Evolutionary conservation across 2,329 filamentous ascomycete species (phyloP), one percentile per base, ranked within the genome.

Genomic region (Phoma sp.): DNA sequence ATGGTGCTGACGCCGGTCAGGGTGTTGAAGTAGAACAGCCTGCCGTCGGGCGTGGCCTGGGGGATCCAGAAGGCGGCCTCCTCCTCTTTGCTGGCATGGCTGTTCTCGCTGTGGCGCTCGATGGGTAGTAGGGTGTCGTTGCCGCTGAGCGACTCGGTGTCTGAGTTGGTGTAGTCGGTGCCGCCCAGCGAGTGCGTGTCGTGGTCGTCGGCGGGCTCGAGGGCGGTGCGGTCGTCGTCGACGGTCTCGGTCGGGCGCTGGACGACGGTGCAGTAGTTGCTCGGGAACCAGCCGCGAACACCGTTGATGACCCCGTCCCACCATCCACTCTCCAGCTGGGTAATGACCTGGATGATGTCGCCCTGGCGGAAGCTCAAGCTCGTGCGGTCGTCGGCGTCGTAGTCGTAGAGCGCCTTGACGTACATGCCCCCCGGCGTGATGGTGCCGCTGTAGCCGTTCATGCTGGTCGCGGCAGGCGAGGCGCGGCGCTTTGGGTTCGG

Each of bases 261-360:
- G 67, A 98, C 89, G 61, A 95, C 87, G 63, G 92, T 88, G 80
- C 95, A 98, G 79, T 99, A 99, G 77, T 99, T 99, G 82, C 94
- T 98, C 33, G 95, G 95, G 76, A 99, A 99, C 95, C 95, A 99
- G 74, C 95, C 95, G 73, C 95, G 88, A 65, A 96, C 90, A 55
- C 93, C 92, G 71, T 97, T 95, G 74, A 99, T 96, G 51, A 99
- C 92, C 43, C 95, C 95, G 79, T 99, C 95, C 95, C 95, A 99
- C 95, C 95, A 99, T 52, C 95, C 95, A 70, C 93, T 98, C 77
- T 99, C 95, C 53, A 98, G 84, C 78, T 97, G 94, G 48, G 95
- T 99, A 69, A 99, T 94, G 68, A 99, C 95, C 79, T 98, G 94
- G 69, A 99, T 99, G 65, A 98, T 88, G 78, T 99, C 95, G 71